Evolutionary conservation across 441 rosid species (phyloP), one percentile per base, ranked within the genome.

Genomic region (Monsonia emarginata): DNA sequence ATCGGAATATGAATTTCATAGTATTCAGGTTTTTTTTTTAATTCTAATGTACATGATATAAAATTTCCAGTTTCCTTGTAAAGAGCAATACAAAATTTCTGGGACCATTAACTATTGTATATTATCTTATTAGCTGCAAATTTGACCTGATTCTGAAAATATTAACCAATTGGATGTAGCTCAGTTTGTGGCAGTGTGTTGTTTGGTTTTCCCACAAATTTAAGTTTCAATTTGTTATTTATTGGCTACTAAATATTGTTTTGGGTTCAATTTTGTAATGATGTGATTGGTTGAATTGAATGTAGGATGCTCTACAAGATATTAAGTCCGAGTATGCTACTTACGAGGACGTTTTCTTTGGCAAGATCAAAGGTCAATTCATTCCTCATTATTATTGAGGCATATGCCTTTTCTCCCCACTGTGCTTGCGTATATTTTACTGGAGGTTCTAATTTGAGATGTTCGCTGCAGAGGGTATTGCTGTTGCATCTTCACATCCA

Each of bases 401-500:
- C 8, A 48, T 18, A 42, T 42, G 48, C 14, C 0, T 36, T 36
- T 5, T 36, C 9, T 8, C 1, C 9, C 6, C 9, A 36, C 0
- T 42, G 13, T 42, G 1, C 14, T 0, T 13, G 13, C 14, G 48
- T 42, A 14, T 42, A 42, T 21, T 50, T 50, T 6, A 6, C 21
- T 50, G 21, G 10, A 18, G 26, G 6, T 50, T 26, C 11, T 19
- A 50, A 50, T 50, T 50, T 21, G 25, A 19, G 10, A 7, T 50
- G 57, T 30, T 75, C 70, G 28, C 44, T 74, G 82, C 75, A 90
- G 98, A 90, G 80, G 88, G 86, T 32, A 75, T 90, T 54, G 69
- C 81, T 10, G 48, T 84, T 69, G 95, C 96, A 66, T 87, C 82
- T 65, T 77, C 86, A 5, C 84, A 82, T 76, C 89, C 96, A 42